phyloP scores from a whole-genome alignment of 2,329 filamentous ascomycete genomes.

The Stagonosporopsis vannaccii region DNA sequence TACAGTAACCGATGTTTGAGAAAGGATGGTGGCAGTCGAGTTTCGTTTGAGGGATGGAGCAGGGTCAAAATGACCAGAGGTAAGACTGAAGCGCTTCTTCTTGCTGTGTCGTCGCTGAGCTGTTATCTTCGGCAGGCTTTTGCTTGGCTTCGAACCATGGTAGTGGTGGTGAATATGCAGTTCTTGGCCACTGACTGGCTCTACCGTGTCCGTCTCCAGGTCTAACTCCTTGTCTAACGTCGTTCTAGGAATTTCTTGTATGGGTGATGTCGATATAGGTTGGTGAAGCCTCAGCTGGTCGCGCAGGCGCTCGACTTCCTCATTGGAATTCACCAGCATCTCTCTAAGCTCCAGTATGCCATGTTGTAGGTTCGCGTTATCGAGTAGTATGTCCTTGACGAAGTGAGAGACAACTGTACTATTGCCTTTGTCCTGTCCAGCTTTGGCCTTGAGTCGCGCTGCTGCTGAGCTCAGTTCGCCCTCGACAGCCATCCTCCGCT shows the following conservation, averaged over 20 bases:
- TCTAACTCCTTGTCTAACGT: constrained; percentile 77
- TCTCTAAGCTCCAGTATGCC: constrained; percentile 91
- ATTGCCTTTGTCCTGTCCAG: constrained; percentile 65
- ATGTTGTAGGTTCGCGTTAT: constrained; percentile 92
- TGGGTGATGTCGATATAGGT: constrained; percentile 58
- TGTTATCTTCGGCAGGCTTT: constrained; percentile 56
- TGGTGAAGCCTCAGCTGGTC: constrained; percentile 84
- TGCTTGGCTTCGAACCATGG: constrained; percentile 62
- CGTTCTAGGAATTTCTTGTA: constrained; percentile 39
- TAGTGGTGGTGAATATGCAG: constrained; percentile 96
- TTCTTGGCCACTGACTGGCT: constrained; percentile 56
- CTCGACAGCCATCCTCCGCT: constrained; percentile 82
- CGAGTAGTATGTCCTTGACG: constrained; percentile 91
- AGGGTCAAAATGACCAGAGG: constrained; percentile 59
- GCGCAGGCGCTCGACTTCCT: constrained; percentile 86
- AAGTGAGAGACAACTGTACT: constrained; percentile 89
- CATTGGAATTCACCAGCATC: constrained; percentile 88
- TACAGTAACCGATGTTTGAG: constrained; percentile 67
- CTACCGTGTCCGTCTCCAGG: constrained; percentile 56
- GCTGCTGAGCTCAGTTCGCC: constrained; percentile 81
- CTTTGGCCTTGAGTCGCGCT: constrained; percentile 76
- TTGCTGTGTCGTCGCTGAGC: constrained; percentile 62
- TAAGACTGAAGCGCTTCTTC: constrained; percentile 74
- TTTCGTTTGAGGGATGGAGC: constrained; percentile 54
- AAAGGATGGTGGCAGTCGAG: constrained; percentile 66